A percentile compares a stretch with the other conserved stretches of the same genome.
phyloP scores from a whole-genome alignment of 75 land plant species.

The Picea sitchensis region DNA sequence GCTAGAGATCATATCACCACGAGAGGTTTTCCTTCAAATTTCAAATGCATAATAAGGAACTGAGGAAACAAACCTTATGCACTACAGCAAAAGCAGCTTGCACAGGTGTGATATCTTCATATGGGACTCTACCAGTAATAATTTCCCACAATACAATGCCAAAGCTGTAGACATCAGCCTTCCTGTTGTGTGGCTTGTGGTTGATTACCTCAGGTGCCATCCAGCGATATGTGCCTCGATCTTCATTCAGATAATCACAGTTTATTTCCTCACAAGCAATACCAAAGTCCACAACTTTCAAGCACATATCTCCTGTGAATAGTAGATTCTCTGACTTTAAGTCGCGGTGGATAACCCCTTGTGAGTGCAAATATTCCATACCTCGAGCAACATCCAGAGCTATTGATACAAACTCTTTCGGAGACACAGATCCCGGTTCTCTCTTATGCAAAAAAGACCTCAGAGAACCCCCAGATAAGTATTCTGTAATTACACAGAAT shows the following conservation, averaged over 20 bases:
- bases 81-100: slow-evolving; percentile 68
- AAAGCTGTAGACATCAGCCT: slow-evolving; percentile 76
- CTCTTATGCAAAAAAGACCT: slow-evolving; percentile 52
- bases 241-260: slow-evolving; percentile 29
- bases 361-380: slow-evolving; percentile 69
- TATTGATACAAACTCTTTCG: slow-evolving; percentile 24
- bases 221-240: slow-evolving; percentile 62
- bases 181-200: slow-evolving; percentile 34
- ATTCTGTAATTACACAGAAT: slow-evolving; percentile 68
- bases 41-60: neutral
- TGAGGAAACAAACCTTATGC: slow-evolving; percentile 36
- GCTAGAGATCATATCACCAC: neutral
- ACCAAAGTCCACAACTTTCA: slow-evolving; percentile 75
- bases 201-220: slow-evolving; percentile 75
- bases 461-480: slow-evolving; percentile 76
- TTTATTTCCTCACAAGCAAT: slow-evolving; percentile 55
- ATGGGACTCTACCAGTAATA: slow-evolving; percentile 43
- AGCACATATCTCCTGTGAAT: slow-evolving; percentile 29
- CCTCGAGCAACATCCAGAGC: slow-evolving; percentile 68
- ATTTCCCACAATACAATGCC: slow-evolving; percentile 72
- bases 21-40: neutral
- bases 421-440: slow-evolving; percentile 23
- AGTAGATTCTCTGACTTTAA: slow-evolving; percentile 67
- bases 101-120: slow-evolving; percentile 49
- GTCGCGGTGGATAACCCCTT: slow-evolving; percentile 65